These are phyloP conservation scores for Ascochyta viciae-villosae DNA, from an alignment of 2,329 filamentous ascomycete species.

Conservation along the genomic window DNA sequence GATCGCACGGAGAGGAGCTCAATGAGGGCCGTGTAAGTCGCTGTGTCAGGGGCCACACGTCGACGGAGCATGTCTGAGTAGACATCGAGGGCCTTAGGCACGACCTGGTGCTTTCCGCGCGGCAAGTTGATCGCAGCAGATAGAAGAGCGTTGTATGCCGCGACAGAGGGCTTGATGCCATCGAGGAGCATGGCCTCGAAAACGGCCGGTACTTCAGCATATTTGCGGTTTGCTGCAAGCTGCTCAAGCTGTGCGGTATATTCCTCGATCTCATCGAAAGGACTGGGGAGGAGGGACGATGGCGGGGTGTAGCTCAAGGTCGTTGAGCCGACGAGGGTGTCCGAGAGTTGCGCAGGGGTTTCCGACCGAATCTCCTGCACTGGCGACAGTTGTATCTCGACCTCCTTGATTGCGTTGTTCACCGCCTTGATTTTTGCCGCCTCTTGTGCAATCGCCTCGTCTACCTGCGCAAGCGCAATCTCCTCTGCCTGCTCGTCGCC, in stretches of 20 bases:
- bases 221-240: slow-evolving; percentile 74
- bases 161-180: slow-evolving; percentile 79
- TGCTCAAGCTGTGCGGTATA: slow-evolving; percentile 82
- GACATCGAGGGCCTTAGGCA: slow-evolving; percentile 90
- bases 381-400: slow-evolving; percentile 41
- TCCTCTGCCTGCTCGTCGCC: slow-evolving; percentile 55
- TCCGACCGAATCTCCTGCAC: slow-evolving; percentile 40
- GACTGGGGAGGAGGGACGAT: slow-evolving; percentile 65
- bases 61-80: slow-evolving; percentile 96
- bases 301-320: slow-evolving; percentile 39
- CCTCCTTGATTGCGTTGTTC: slow-evolving; percentile 47
- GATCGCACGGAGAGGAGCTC: slow-evolving; percentile 81
- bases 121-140: slow-evolving; percentile 85
- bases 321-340: slow-evolving; percentile 36
- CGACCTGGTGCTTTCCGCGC: slow-evolving; percentile 78
- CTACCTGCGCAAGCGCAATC: slow-evolving; percentile 77
- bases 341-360: slow-evolving; percentile 42
- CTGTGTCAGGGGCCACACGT: slow-evolving; percentile 78
- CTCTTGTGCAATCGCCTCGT: slow-evolving; percentile 83
- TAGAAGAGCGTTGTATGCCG: slow-evolving; percentile 91
- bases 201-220: slow-evolving; percentile 85
- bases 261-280: slow-evolving; percentile 66
- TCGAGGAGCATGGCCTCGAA: slow-evolving; percentile 90
- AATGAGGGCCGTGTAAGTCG: slow-evolving; percentile 89
- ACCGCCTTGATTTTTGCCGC: slow-evolving; percentile 67